These are phyloP conservation scores for Pseudocercospora macadamiae DNA, from an alignment of 2,329 filamentous ascomycete species.

Conservation along the genomic window DNA sequence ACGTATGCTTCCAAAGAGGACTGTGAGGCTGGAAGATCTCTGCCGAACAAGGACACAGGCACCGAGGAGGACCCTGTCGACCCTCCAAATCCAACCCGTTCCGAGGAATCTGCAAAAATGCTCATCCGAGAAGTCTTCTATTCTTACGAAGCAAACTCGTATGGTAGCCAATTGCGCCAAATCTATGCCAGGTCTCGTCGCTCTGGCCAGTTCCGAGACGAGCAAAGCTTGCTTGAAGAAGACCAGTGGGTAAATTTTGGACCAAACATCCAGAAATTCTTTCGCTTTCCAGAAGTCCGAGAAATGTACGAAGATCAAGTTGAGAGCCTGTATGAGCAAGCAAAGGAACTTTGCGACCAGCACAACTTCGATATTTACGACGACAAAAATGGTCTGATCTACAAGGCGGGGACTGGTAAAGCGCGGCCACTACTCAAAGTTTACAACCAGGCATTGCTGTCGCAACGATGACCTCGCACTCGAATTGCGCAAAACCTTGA, in stretches of 20 bases:
- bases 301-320: constrained; percentile 33
- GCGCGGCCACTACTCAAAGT: no score
- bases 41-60: not conserved
- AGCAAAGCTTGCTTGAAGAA: constrained; percentile 16
- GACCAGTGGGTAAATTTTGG: not conserved
- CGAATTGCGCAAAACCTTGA: no score
- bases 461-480: no score
- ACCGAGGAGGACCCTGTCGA: constrained; percentile 17
- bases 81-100: constrained; percentile 30
- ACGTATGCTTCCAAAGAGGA: constrained; percentile 29
- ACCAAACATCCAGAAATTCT: constrained; percentile 26
- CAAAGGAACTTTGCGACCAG: constrained; percentile 35
- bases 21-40: constrained; percentile 10
- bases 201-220: constrained; percentile 2
- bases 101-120: constrained; percentile 22
- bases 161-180: not conserved
- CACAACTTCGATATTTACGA: constrained; percentile 34
- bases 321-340: constrained; percentile 26
- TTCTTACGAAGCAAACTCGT: constrained; percentile 24
- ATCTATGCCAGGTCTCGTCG: constrained; percentile 3
- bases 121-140: constrained; percentile 32
- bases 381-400: constrained; percentile 29
- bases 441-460: no score
- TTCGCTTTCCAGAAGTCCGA: constrained; percentile 28
- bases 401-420: constrained; percentile 22